A percentile compares a stretch with the other conserved stretches of the same genome.
Evolutionary conservation across 2,329 filamentous ascomycete genomes (phyloP).

Genomic region (Pseudomassariella vexata): DNA sequence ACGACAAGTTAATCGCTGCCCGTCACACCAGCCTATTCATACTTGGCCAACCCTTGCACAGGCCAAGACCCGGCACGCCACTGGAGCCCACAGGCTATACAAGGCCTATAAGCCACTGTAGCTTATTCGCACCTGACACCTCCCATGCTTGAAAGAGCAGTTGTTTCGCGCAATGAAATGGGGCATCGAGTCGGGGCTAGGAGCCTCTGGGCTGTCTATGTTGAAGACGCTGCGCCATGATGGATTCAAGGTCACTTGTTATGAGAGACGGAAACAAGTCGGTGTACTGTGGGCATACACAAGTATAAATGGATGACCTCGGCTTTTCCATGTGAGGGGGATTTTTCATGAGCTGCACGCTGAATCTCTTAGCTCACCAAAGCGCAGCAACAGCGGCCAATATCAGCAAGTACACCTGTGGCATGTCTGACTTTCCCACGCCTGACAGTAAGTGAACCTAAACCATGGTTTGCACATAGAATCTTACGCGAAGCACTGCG

Average conservation of each 20-base stretch:
- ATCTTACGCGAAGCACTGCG: conserved; percentile 32
- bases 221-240: conserved; percentile 36
- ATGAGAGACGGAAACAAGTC: conserved; percentile 30
- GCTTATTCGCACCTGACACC: too few relatives aligned
- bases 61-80: too few relatives aligned
- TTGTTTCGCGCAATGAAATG: background rate
- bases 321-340: conserved; percentile 25
- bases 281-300: conserved; percentile 39
- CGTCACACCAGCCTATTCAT: too few relatives aligned
- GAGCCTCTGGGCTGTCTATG: conserved; percentile 22
- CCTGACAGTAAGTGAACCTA: conserved; percentile 25
- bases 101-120: too few relatives aligned
- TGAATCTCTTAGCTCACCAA: conserved; percentile 5
- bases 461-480: conserved; percentile 11
- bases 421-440: conserved; percentile 35
- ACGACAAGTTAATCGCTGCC: too few relatives aligned
- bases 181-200: too few relatives aligned
- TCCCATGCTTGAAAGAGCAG: background rate
- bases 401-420: conserved; percentile 32
- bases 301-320: conserved; percentile 28
- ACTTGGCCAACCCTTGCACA: too few relatives aligned
- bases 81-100: too few relatives aligned
- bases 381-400: conserved; percentile 24
- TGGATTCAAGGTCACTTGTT: conserved; percentile 34
- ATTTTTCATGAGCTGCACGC: background rate